Conservation (phyloP, 371 early-diverging fungal species). For the Choanephora cucurbitarum region DNA sequence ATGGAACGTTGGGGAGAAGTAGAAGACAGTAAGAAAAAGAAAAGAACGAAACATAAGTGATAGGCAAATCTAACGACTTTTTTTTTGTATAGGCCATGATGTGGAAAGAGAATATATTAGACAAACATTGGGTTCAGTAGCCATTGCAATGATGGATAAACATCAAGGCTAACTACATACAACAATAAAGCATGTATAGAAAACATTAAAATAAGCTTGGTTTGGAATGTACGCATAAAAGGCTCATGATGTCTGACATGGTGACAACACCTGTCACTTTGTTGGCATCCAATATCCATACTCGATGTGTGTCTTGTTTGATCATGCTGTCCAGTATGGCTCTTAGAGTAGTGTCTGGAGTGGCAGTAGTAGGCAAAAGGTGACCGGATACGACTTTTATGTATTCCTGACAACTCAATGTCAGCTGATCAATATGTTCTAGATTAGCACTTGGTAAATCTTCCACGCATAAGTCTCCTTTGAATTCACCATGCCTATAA, state of each 20-base stretch:
- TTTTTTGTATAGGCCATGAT: slow-evolving; percentile 43
- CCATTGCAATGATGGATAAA: slow-evolving; percentile 45
- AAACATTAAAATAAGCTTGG: slow-evolving; percentile 13
- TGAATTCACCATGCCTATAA: slow-evolving; percentile 33
- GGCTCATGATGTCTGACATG: slow-evolving; percentile 56
- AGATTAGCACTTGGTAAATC: slow-evolving; percentile 54
- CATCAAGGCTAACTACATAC: slow-evolving; percentile 12
- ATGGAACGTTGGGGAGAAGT: slow-evolving; percentile 93
- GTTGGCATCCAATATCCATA: slow-evolving; percentile 53
- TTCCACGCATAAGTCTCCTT: slow-evolving; percentile 49
- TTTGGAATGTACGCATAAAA: slow-evolving; percentile 30
- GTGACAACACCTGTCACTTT: slow-evolving; percentile 52
- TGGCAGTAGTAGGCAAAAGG: slow-evolving; percentile 30
- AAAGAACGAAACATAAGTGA: background rate
- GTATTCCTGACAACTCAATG: slow-evolving; percentile 49
- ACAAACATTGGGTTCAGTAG: slow-evolving; percentile 54
- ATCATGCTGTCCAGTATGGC: slow-evolving; percentile 41
- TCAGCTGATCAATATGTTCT: slow-evolving; percentile 39
- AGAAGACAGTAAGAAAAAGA: slow-evolving; percentile 73
- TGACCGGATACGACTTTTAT: slow-evolving; percentile 32
- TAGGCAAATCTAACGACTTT: background rate
- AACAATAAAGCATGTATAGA: slow-evolving; percentile 1
- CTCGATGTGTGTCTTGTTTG: slow-evolving; percentile 50
- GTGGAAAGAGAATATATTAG: slow-evolving; percentile 54
- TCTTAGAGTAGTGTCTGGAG: slow-evolving; percentile 31